Conservation (phyloP, 768 basidiomycete genomes). For the Mycena alexandri region DNA sequence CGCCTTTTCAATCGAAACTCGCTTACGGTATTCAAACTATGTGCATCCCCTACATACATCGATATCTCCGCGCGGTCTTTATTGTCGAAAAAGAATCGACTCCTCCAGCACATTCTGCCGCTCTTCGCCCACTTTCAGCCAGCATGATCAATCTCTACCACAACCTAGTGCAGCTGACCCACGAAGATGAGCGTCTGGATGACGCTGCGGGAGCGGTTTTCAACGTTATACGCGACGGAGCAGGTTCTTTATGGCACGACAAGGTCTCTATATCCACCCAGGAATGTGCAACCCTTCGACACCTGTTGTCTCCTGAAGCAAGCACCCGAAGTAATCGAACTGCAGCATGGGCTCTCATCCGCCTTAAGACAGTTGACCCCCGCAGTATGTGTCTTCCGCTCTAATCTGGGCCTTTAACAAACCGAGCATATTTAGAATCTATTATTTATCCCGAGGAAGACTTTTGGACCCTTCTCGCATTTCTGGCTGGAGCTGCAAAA, state of each 20-base stretch:
- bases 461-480: constrained; percentile 1
- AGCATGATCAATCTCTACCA: constrained; percentile 11
- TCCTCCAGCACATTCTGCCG: neutral
- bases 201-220: constrained; percentile 28
- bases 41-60: neutral
- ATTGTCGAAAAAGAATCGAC: neutral
- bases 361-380: no score
- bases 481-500: constrained; percentile 3
- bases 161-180: constrained; percentile 28
- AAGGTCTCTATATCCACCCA: neutral
- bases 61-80: neutral
- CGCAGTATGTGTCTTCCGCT: constrained; percentile 19
- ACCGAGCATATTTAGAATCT: neutral
- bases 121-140: no score
- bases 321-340: constrained; percentile 26
- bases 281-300: constrained; percentile 8
- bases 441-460: neutral
- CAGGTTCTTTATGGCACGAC: neutral
- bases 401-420: neutral
- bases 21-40: neutral
- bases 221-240: constrained; percentile 5
- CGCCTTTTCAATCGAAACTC: constrained; percentile 13
- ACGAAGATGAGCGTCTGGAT: constrained; percentile 36
- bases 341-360: neutral
- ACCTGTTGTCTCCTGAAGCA: constrained; percentile 23